Evolutionary conservation across 2,329 filamentous ascomycete genomes (phyloP).

Genomic region (Daldinia sp.): DNA sequence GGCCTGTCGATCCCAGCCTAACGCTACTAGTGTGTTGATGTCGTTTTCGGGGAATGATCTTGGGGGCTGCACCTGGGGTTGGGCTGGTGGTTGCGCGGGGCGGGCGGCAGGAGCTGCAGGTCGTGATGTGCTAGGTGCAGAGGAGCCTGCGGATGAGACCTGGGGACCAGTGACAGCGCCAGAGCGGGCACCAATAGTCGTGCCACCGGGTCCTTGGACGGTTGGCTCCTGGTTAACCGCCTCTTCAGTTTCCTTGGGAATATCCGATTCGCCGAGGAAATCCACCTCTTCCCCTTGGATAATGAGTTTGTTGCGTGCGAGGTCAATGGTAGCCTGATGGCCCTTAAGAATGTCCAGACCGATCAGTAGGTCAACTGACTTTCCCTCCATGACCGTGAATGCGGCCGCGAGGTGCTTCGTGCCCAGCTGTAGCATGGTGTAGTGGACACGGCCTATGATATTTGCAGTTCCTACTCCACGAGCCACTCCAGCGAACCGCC

Average conservation of each 20-base stretch:
- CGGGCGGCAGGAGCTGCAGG: constrained; percentile 38
- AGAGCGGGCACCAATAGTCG: constrained; percentile 82
- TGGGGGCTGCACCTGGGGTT: constrained; percentile 38
- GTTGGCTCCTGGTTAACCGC: constrained; percentile 80
- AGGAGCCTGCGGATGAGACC: constrained; percentile 41
- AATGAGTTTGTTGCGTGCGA: constrained; percentile 82
- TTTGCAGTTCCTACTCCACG: constrained; percentile 93
- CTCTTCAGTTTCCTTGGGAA: constrained; percentile 83
- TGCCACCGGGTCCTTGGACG: constrained; percentile 86
- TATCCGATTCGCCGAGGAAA: constrained; percentile 91
- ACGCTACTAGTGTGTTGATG: constrained; percentile 76
- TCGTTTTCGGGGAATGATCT: constrained; percentile 66
- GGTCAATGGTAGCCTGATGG: constrained; percentile 91
- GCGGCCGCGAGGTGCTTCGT: constrained; percentile 87
- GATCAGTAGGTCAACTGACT: constrained; percentile 90
- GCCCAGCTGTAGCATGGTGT: constrained; percentile 93
- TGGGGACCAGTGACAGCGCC: constrained; percentile 73
- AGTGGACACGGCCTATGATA: constrained; percentile 94
- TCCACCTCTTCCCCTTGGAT: constrained; percentile 89
- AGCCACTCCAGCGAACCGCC: constrained; percentile 89
- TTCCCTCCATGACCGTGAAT: constrained; percentile 99
- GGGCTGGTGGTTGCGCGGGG: constrained; percentile 37
- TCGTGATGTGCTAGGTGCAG: constrained; percentile 39
- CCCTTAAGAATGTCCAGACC: constrained; percentile 97
- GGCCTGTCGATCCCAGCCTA: constrained; percentile 80